Conservation (phyloP, 192 early-diverging fungal species). For the Linnemannia elongata region DNA sequence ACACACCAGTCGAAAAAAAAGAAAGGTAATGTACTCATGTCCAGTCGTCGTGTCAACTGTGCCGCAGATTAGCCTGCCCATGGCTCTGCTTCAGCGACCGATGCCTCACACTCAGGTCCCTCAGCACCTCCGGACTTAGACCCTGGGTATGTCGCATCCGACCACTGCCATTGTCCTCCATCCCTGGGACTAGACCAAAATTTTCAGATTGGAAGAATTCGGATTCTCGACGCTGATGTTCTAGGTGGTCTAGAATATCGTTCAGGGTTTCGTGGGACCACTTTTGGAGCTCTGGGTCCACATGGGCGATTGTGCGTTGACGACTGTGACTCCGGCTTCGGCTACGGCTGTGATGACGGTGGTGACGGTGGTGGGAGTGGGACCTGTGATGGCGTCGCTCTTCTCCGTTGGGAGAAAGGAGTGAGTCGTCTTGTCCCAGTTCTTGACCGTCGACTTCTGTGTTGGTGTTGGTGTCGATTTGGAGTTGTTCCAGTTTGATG, state of each 20-base stretch:
- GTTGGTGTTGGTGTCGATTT: neutral
- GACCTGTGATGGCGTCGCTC: neutral
- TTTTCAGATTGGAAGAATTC: neutral
- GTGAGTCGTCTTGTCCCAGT: neutral
- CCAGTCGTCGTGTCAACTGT: constrained; percentile 13
- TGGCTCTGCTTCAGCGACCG: constrained; percentile 16
- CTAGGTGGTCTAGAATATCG: constrained; percentile 30
- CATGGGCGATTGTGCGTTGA: neutral
- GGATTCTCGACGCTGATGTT: constrained; percentile 12
- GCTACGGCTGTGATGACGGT: neutral
- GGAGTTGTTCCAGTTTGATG: constrained; percentile 8
- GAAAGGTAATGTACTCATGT: neutral
- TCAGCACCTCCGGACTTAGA: constrained; percentile 18
- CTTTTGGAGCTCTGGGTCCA: constrained; percentile 18
- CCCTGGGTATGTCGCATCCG: constrained; percentile 6
- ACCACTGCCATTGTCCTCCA: constrained; percentile 16
- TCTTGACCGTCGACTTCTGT: neutral
- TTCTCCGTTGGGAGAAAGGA: neutral
- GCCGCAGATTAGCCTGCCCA: constrained; percentile 33
- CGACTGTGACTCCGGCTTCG: neutral
- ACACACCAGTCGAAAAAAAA: too few relatives aligned
- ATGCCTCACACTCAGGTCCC: neutral
- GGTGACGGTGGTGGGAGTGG: neutral
- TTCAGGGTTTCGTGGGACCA: constrained; percentile 19
- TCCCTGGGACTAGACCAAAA: neutral